These are phyloP conservation scores for Gynochthodes officinalis DNA, from an alignment of 257 asterid species.

Conservation along the genomic window DNA sequence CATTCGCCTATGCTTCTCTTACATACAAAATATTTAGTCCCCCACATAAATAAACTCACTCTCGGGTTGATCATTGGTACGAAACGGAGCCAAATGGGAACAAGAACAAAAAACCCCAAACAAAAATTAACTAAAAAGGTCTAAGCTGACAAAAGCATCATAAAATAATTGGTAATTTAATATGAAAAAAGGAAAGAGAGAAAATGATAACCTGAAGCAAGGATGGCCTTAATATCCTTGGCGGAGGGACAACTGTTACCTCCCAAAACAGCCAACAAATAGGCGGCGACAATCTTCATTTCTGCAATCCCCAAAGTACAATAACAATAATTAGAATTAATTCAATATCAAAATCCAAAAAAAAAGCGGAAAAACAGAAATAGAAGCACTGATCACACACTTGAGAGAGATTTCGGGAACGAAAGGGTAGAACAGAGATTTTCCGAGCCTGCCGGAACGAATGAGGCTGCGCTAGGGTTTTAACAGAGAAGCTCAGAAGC, in stretches of 20 bases:
- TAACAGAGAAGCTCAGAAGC: no score
- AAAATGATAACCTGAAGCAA: constrained; percentile 31
- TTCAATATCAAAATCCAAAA: not conserved
- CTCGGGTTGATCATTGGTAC: not conserved
- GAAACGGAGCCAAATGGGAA: not conserved
- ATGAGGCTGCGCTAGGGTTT: constrained; percentile 16
- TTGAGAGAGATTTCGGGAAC: not conserved
- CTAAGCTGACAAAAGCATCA: not conserved
- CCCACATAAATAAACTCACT: not conserved
- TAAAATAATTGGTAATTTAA: no score
- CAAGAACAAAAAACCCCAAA: not conserved
- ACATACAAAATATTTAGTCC: no score
- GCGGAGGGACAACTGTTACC: constrained; percentile 45
- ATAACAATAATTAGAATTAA: not conserved
- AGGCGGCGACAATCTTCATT: constrained; percentile 55
- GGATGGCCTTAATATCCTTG: constrained; percentile 40
- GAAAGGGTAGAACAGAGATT: not conserved
- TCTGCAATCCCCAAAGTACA: constrained; percentile 3
- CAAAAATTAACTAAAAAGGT: no score
- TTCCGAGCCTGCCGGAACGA: not conserved
- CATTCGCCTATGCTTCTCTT: not conserved
- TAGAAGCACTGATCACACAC: not conserved
- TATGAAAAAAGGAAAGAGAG: not conserved
- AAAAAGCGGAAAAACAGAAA: not conserved
- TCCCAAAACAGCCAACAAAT: constrained; percentile 55